These are phyloP conservation scores for Cutaneotrichosporon sp. DNA, from an alignment of 1,284 basidiomycete species.

Conservation along the genomic window DNA sequence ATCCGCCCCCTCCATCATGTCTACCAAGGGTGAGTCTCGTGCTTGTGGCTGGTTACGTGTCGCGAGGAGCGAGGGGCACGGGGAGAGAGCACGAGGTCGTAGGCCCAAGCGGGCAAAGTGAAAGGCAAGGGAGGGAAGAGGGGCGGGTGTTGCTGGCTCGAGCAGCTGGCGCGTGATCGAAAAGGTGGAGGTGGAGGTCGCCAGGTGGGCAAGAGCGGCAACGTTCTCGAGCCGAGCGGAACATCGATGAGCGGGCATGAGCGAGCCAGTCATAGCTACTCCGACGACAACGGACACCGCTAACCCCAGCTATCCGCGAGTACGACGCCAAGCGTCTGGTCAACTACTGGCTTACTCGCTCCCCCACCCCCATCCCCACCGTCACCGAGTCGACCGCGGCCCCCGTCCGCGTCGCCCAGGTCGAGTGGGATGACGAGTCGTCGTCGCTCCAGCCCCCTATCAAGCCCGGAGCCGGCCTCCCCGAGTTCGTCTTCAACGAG, in stretches of 20 bases:
- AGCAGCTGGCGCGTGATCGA: no score
- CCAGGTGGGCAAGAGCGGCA: not conserved
- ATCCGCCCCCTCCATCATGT: constrained; percentile 37
- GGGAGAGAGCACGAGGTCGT: no score
- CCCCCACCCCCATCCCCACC: constrained; percentile 61
- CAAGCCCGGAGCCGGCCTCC: constrained; percentile 68
- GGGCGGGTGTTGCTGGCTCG: no score
- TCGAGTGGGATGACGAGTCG: constrained; percentile 68
- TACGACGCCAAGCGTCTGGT: constrained; percentile 93
- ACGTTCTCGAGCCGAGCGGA: not conserved
- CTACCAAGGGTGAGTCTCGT: constrained; percentile 51
- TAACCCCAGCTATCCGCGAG: constrained; percentile 74
- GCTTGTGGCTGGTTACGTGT: not conserved
- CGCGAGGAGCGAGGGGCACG: no score
- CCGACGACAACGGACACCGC: not conserved
- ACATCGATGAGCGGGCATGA: not conserved
- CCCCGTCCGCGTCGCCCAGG: constrained; percentile 54
- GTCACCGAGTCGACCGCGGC: constrained; percentile 50
- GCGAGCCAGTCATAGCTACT: no score
- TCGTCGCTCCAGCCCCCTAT: constrained; percentile 67
- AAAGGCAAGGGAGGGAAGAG: no score
- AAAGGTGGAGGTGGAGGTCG: not conserved
- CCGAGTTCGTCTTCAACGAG: constrained; percentile 78
- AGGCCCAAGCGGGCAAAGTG: no score
- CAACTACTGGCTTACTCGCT: constrained; percentile 89